Evolutionary conservation across 2,329 filamentous ascomycete species (phyloP).

Genomic region (Xylaria sp.): DNA sequence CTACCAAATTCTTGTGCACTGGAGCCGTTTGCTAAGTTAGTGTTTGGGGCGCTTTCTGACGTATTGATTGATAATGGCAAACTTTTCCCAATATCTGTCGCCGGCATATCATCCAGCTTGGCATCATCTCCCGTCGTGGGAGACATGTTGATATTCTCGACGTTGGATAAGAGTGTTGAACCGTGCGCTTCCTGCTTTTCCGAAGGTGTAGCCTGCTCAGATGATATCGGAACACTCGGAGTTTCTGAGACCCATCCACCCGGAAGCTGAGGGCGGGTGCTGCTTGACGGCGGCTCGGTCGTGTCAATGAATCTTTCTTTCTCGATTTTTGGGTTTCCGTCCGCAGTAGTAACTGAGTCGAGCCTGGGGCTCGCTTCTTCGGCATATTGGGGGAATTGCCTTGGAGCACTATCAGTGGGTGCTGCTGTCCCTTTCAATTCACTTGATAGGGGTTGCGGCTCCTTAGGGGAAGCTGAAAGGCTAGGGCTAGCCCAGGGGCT

Average conservation of each 20-base stretch:
- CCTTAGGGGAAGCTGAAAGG: constrained; percentile 9
- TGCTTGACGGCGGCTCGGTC: neutral
- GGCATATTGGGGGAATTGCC: constrained; percentile 37
- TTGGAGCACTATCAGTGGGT: constrained; percentile 16
- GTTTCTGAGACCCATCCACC: constrained; percentile 50
- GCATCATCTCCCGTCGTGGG: constrained; percentile 35
- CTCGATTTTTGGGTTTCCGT: constrained; percentile 24
- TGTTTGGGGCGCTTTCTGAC: constrained; percentile 23
- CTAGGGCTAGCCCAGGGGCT: constrained; percentile 15
- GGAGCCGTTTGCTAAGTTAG: constrained; percentile 23
- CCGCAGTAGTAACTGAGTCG: constrained; percentile 32
- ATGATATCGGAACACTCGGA: constrained; percentile 32
- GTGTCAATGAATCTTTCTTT: constrained; percentile 7
- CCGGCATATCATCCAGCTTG: constrained; percentile 40
- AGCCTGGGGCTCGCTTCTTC: constrained; percentile 41
- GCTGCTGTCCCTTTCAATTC: neutral
- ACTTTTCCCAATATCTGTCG: constrained; percentile 37
- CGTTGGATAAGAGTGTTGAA: constrained; percentile 31
- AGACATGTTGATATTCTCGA: constrained; percentile 35
- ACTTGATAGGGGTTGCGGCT: neutral
- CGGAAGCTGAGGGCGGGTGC: constrained; percentile 44
- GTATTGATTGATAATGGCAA: constrained; percentile 39
- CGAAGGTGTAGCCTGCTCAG: constrained; percentile 42
- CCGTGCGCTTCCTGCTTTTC: constrained; percentile 37
- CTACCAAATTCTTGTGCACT: constrained; percentile 31